Percentiles rank a stretch among this genome's conserved stretches.
Conservation (phyloP, 805 yeast genomes). For the Saccharomycopsis selenospora region DNA sequence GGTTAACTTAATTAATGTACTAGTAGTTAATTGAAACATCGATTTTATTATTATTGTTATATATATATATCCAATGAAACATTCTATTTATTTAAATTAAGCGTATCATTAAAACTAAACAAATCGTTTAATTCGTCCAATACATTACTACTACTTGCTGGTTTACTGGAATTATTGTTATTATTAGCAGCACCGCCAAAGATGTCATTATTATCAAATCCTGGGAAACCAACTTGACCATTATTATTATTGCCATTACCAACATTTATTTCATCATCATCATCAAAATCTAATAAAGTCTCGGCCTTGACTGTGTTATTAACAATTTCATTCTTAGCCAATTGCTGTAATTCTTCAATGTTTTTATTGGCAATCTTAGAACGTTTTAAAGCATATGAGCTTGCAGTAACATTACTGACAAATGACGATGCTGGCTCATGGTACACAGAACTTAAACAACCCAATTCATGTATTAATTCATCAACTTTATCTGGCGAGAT, state of each 20-base stretch:
- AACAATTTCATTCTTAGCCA: conserved; percentile 71
- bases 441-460: conserved; percentile 82
- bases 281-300: conserved; percentile 80
- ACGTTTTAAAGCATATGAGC: conserved; percentile 32
- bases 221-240: background rate
- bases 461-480: conserved; percentile 64
- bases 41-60: conserved; percentile 4
- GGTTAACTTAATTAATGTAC: no score
- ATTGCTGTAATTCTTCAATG: conserved; percentile 67
- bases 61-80: no score
- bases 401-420: conserved; percentile 39
- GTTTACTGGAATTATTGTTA: conserved; percentile 24
- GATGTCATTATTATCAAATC: conserved; percentile 2
- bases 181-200: conserved; percentile 22
- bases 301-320: conserved; percentile 58
- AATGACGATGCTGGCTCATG: conserved; percentile 73
- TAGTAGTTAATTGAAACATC: no score
- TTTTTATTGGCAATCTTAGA: conserved; percentile 40
- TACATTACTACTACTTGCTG: conserved; percentile 40
- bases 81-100: no score
- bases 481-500: conserved; percentile 65
- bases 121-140: conserved; percentile 73
- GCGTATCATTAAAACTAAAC: conserved; percentile 39
- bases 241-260: conserved; percentile 8
- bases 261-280: conserved; percentile 36